Evolutionary conservation across 352 stramenopile genomes (phyloP), one percentile per base, ranked within the genome.

Genomic region (Pilasporangium apinafurcum): DNA sequence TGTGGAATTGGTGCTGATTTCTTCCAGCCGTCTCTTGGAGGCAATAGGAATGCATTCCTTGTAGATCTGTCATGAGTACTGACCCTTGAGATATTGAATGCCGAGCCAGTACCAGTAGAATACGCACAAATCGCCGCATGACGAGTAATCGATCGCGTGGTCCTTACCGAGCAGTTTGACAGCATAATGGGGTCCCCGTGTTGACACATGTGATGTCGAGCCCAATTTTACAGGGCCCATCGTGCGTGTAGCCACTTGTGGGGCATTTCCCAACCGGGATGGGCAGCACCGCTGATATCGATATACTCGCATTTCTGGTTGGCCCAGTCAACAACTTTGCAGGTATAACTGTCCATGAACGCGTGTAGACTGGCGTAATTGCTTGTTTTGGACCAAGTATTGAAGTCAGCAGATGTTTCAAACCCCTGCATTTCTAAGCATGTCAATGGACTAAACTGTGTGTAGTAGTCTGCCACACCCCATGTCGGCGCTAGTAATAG

Each of bases 51-150:
- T 55, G 25, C 68, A 78, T 2, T 64, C 59, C 62, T 81, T 78
- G 56, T 81, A 81, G 14, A 81, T 44, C 51, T 81, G 65, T 65
- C 68, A 81, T 47, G 65, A 81, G 51, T 71, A 74, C 39, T 44
- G 46, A 33, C 66, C 65, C 22, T 77, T 60, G 16, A 70, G 55
- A 46, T 64, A 73, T 21, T 59, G 62, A 14, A 73, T 48, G 7
- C 59, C 59, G 27, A 74, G 36, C 56, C 59, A 74, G 63, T 57
- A 74, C 63, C 63, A 74, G 32, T 53, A 53, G 16, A 74, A 50
- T 26, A 50, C 65, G 42, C 63, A 70, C 14, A 53, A 61, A 26
- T 36, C 47, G 16, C 42, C 62, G 51, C 63, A 73, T 13, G 51
- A 67, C n/a, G 54, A 61, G 47, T 73, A 73, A 55, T 67, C 54